Evolutionary conservation across 164 flowering plant genomes (phyloP), one percentile per base, ranked within the genome.

Genomic region (Vitis vinifera): DNA sequence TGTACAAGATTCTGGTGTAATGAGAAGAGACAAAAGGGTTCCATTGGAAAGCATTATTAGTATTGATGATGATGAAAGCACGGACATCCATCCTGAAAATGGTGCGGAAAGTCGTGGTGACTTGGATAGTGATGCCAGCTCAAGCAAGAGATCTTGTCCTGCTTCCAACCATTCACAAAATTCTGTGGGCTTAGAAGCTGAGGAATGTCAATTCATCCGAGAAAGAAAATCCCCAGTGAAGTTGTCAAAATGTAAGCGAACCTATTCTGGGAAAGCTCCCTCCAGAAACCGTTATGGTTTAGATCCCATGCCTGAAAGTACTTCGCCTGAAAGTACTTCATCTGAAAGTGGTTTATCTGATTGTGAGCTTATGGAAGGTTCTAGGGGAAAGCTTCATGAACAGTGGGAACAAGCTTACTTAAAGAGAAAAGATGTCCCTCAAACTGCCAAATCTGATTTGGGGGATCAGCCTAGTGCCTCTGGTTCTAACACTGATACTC

Each of bases 321-420:
- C 23, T 19, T 19, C 23, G 14, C 78, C 73, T 68, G 90, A 83
- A 9, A 70, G 71, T 75, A 74, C 67, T 69, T 82, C 84, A 62
- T 82, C 88, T 17, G 91, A 82, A 14, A 80, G 80, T 75, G 96
- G 86, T 66, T 71, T 51, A 67, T 85, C 91, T 67, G 98, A 94
- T 71, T 87, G 91, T 84, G 97, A 92, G 73, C 9, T 89, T 37
- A 73, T 90, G 84, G 92, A 84, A 64, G 87, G 75, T 69, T 78
- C 87, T 65, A 76, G 57, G 12, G 91, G 84, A 10, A 68, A 77
- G 68, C 73, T 90, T 60, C 90, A 83, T 57, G 88, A 88, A 60
- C 81, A 80, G 67, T 92, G 97, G 98, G 88, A 87, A 78, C 86
- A 79, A 64, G 93, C 97, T 73, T 82, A 74, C 30, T 61, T 64